Conservation (phyloP, 331 rosid species). For the Quercus lobata region DNA sequence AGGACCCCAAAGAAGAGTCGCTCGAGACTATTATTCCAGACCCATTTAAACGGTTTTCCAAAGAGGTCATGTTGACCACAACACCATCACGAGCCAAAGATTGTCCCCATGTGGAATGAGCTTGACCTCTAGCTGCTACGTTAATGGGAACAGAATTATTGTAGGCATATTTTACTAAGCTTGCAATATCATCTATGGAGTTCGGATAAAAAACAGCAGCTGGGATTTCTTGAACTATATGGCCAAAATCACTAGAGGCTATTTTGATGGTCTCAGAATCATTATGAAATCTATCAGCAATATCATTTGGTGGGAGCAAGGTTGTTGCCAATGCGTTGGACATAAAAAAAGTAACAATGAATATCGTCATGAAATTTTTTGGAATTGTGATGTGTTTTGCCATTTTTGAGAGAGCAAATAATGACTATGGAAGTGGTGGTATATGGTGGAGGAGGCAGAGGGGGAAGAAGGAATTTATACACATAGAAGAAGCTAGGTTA, state of each 20-base stretch:
- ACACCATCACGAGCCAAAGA: slow-evolving; percentile 49
- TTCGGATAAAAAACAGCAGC: slow-evolving; percentile 33
- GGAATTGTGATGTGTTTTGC: neutral
- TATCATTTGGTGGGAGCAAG: neutral
- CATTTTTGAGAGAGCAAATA: neutral
- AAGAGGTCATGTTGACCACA: slow-evolving; percentile 62
- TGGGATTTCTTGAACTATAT: slow-evolving; percentile 20
- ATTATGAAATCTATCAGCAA: slow-evolving; percentile 12
- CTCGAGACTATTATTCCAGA: slow-evolving; percentile 25
- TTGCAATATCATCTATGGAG: slow-evolving; percentile 25
- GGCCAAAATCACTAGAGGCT: slow-evolving; percentile 42
- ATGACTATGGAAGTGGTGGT: neutral
- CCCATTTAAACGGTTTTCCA: slow-evolving; percentile 9
- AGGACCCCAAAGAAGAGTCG: slow-evolving; percentile 16
- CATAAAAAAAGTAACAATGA: neutral
- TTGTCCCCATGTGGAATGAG: slow-evolving; percentile 46
- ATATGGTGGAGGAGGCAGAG: neutral
- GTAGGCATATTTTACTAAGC: slow-evolving; percentile 20
- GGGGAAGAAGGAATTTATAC: neutral
- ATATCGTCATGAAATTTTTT: neutral
- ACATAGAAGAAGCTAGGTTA: no score
- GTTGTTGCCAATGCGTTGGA: neutral
- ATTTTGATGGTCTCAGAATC: slow-evolving; percentile 20
- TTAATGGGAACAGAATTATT: neutral
- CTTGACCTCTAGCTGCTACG: slow-evolving; percentile 42